These are phyloP conservation scores for Salix caprea DNA, from an alignment of 345 rosid species.

Conservation along the genomic window DNA sequence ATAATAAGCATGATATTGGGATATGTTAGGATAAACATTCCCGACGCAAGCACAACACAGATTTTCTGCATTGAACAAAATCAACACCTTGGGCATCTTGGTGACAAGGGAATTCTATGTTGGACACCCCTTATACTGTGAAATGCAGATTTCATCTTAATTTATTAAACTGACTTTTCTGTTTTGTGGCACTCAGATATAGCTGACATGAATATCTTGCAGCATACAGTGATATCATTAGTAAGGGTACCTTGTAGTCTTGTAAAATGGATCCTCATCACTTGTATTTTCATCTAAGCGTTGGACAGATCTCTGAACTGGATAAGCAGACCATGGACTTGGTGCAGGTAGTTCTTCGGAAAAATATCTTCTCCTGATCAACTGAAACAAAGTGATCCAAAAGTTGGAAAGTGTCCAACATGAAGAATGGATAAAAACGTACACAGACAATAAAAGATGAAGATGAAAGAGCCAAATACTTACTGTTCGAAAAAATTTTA, in stretches of 20 bases:
- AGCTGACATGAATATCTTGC: not conserved
- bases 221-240: not conserved
- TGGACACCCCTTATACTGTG: not conserved
- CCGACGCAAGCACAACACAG: not conserved
- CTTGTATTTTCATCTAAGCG: constrained; percentile 66
- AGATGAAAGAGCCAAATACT: constrained; percentile 20
- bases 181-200: not conserved
- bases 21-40: not conserved
- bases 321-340: constrained; percentile 71
- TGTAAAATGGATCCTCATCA: constrained; percentile 69
- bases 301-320: constrained; percentile 50
- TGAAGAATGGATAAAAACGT: not conserved
- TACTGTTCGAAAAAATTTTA: constrained; percentile 77
- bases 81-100: not conserved
- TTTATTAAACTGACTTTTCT: not conserved
- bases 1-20: not conserved
- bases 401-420: constrained; percentile 3
- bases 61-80: not conserved
- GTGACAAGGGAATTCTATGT: not conserved
- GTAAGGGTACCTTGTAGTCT: constrained; percentile 49
- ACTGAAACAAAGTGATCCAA: constrained; percentile 38
- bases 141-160: not conserved
- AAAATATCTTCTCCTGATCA: constrained; percentile 92
- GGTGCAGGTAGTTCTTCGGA: constrained; percentile 72
- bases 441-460: not conserved